Conservation (phyloP, 768 basidiomycete species). For the Pulveroboletus sp. region DNA sequence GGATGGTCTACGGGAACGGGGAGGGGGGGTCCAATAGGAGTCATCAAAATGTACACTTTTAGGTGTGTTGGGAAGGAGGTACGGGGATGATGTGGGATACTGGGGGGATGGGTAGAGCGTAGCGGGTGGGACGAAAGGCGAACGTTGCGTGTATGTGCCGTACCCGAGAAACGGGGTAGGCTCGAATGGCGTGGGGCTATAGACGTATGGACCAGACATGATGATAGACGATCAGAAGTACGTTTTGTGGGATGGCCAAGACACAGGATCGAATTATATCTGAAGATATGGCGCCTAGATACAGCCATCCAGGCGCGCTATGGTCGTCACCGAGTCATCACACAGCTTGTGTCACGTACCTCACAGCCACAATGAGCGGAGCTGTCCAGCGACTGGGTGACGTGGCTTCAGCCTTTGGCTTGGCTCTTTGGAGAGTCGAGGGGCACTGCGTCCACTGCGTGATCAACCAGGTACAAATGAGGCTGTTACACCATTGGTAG, state of each 20-base stretch:
- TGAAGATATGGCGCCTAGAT: slow-evolving; percentile 4
- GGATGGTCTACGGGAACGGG: slow-evolving; percentile 38
- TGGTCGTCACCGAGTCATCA: neutral
- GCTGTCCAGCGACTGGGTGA: no score
- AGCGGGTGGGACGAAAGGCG: slow-evolving; percentile 42
- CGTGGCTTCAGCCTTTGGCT: neutral
- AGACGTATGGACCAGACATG: slow-evolving; percentile 43
- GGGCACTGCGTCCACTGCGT: slow-evolving; percentile 1
- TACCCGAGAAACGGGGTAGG: slow-evolving; percentile 33
- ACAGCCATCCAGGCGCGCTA: slow-evolving; percentile 10
- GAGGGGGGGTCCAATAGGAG: slow-evolving; percentile 21
- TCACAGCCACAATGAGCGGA: no score
- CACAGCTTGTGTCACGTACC: slow-evolving; percentile 15
- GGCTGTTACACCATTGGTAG: neutral
- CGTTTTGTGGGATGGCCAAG: neutral
- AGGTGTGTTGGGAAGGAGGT: slow-evolving; percentile 29
- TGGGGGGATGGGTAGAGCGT: slow-evolving; percentile 38
- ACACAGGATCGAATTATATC: slow-evolving; percentile 11
- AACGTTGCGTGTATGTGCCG: slow-evolving; percentile 31
- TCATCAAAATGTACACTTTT: slow-evolving; percentile 18
- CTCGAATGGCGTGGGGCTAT: slow-evolving; percentile 34
- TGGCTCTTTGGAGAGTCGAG: neutral
- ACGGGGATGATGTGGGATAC: slow-evolving; percentile 25
- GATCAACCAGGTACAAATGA: neutral
- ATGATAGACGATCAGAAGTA: slow-evolving; percentile 1